These are phyloP conservation scores for Jatropha curcas DNA, from an alignment of 345 rosid genomes.

Conservation along the genomic window DNA sequence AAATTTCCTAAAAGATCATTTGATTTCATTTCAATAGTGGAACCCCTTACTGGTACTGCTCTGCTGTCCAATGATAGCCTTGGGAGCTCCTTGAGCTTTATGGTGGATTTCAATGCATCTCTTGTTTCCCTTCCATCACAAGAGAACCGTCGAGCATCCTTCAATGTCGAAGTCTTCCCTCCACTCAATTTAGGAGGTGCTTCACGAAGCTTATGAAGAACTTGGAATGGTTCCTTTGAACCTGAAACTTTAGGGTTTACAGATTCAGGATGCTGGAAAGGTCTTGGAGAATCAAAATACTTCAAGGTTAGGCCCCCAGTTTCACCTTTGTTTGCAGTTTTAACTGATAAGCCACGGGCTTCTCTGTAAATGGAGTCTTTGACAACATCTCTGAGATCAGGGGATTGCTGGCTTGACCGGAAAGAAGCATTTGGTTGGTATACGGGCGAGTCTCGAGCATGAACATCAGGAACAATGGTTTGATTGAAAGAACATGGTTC, in stretches of 20 bases:
- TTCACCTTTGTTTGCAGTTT: constrained; percentile 36
- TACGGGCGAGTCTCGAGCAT: constrained; percentile 19
- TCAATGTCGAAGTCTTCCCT: constrained; percentile 35
- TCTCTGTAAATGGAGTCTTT: constrained; percentile 67
- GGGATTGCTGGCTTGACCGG: constrained; percentile 37
- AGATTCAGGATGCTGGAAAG: constrained; percentile 47
- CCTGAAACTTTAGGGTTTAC: constrained; percentile 42
- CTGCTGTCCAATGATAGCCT: constrained; percentile 90
- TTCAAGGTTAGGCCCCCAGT: constrained; percentile 44
- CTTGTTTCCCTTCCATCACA: constrained; percentile 75
- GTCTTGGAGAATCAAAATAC: constrained; percentile 70
- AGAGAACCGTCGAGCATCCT: constrained; percentile 78
- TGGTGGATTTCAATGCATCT: constrained; percentile 46
- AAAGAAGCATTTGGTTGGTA: constrained; percentile 38
- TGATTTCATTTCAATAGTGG: constrained; percentile 40
- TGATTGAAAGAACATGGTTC: constrained; percentile 44
- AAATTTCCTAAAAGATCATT: constrained; percentile 33
- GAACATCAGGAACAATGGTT: constrained; percentile 27
- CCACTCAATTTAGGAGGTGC: constrained; percentile 32
- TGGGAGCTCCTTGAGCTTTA: constrained; percentile 76
- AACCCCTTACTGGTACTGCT: constrained; percentile 46
- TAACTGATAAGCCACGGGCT: constrained; percentile 43
- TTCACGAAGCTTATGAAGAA: constrained; percentile 40
- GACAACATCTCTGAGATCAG: constrained; percentile 55
- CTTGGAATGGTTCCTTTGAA: constrained; percentile 46